phyloP scores from a whole-genome alignment of 1,284 basidiomycete species.

The Termitomyces sp. region DNA sequence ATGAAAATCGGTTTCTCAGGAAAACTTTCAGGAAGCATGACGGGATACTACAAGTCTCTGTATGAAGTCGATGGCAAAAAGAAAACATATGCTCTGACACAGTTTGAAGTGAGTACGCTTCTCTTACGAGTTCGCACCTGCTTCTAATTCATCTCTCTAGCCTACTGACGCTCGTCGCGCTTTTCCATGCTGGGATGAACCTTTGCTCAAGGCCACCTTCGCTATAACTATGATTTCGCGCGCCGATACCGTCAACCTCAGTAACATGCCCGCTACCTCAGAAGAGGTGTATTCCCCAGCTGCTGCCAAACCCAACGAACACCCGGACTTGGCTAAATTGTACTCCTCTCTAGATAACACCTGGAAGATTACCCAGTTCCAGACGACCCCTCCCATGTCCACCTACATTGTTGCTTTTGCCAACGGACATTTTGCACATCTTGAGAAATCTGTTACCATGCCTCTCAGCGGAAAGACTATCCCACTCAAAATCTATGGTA shows the following conservation, averaged over 20 bases:
- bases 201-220: conserved; percentile 87
- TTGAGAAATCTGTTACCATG: conserved; percentile 77
- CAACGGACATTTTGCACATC: conserved; percentile 75
- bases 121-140: neutral
- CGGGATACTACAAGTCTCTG: conserved; percentile 65
- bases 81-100: conserved; percentile 74
- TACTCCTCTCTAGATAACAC: conserved; percentile 39
- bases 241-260: conserved; percentile 69
- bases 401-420: conserved; percentile 92
- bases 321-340: conserved; percentile 31
- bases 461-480: conserved; percentile 79
- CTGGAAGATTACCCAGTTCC: conserved; percentile 82
- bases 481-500: conserved; percentile 83
- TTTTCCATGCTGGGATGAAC: conserved; percentile 94
- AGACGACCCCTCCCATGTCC: conserved; percentile 79
- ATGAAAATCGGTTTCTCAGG: conserved; percentile 62
- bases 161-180: conserved; percentile 82
- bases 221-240: conserved; percentile 81
- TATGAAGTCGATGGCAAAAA: conserved; percentile 53
- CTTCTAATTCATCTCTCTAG: conserved; percentile 40
- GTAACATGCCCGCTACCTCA: conserved; percentile 80
- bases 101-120: conserved; percentile 57
- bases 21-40: conserved; percentile 63
- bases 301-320: conserved; percentile 16
- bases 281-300: conserved; percentile 41